phyloP scores from a whole-genome alignment of 73 alveolate genomes.

The Tetrahymena thermophila region DNA sequence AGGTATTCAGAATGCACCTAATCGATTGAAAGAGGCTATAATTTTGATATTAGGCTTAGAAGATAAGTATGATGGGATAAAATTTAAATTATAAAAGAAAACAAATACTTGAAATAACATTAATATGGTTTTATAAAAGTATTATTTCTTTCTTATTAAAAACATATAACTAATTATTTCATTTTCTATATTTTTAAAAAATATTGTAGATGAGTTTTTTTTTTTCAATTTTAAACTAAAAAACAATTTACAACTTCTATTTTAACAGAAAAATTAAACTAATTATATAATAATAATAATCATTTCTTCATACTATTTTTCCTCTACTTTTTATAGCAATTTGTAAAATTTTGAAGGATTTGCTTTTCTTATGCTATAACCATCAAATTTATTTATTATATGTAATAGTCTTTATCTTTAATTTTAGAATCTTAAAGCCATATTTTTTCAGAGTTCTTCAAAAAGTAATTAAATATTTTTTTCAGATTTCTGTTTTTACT shows the following conservation, averaged over 20 bases:
- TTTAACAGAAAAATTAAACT: too few species aligned
- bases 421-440: background rate
- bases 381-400: background rate
- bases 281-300: too few species aligned
- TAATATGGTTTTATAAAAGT: too few species aligned
- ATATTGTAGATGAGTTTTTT: too few species aligned
- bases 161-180: too few species aligned
- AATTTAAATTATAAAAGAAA: too few species aligned
- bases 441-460: background rate
- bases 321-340: background rate
- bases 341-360: background rate
- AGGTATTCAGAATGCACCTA: background rate
- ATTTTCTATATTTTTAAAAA: too few species aligned
- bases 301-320: background rate
- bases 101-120: too few species aligned
- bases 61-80: background rate
- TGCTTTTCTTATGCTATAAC: background rate
- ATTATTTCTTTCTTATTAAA: too few species aligned
- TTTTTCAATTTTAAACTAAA: too few species aligned
- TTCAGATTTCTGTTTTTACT: background rate
- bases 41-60: background rate
- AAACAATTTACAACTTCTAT: too few species aligned
- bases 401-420: background rate
- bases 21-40: background rate
- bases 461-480: background rate